These are phyloP conservation scores for Rhizopogon vulgaris DNA, from an alignment of 768 basidiomycete genomes.

Conservation along the genomic window DNA sequence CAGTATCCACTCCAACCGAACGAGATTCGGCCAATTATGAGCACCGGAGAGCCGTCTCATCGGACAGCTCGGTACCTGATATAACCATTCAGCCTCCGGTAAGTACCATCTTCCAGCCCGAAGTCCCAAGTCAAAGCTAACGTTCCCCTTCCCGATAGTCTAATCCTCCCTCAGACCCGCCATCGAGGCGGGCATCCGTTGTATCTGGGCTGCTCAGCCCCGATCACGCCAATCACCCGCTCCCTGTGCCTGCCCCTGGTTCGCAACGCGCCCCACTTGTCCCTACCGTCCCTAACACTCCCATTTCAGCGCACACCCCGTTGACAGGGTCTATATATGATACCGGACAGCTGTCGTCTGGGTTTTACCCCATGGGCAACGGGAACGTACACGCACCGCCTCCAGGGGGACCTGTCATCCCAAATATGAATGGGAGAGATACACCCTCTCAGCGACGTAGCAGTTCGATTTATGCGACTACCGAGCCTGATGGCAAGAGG, in stretches of 20 bases:
- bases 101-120: slow-evolving; percentile 4
- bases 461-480: slow-evolving; percentile 3
- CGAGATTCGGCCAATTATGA: slow-evolving; percentile 3
- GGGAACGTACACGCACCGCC: background rate
- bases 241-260: slow-evolving; percentile 18
- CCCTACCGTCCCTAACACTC: slow-evolving; percentile 11
- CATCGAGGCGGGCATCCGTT: slow-evolving; percentile 17
- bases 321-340: slow-evolving; percentile 13
- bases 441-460: slow-evolving; percentile 8
- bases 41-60: slow-evolving; percentile 21
- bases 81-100: slow-evolving; percentile 27
- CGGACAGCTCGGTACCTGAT: slow-evolving; percentile 29
- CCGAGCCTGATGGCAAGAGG: slow-evolving; percentile 14
- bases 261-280: slow-evolving; percentile 7
- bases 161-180: slow-evolving; percentile 25
- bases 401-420: slow-evolving; percentile 18
- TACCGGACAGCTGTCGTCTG: slow-evolving; percentile 9
- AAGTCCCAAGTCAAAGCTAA: background rate
- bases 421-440: slow-evolving; percentile 7
- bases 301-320: slow-evolving; percentile 3
- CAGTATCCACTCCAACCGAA: slow-evolving; percentile 8
- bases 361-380: slow-evolving; percentile 8
- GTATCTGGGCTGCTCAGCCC: slow-evolving; percentile 21
- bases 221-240: slow-evolving; percentile 23
- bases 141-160: slow-evolving; percentile 16